Conservation (phyloP, 768 basidiomycete genomes). For the Macrolepiota dolichaula region DNA sequence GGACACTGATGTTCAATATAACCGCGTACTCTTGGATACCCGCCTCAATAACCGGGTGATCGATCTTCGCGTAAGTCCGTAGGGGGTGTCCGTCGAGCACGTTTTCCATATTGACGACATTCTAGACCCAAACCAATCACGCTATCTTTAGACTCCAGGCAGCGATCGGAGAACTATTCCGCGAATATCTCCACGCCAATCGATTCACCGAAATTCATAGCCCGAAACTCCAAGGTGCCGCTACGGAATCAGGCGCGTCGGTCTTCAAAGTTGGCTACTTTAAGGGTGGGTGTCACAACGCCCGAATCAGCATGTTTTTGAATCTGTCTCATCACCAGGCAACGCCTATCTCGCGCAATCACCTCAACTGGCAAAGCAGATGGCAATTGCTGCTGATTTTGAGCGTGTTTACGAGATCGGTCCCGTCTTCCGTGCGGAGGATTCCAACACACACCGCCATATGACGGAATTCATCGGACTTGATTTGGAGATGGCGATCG, state of each 20-base stretch:
- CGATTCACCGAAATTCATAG: constrained; percentile 96
- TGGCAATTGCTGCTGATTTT: constrained; percentile 98
- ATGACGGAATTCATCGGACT: constrained; percentile 98
- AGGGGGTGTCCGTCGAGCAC: not conserved
- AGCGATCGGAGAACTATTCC: constrained; percentile 86
- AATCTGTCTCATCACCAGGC: constrained; percentile 40
- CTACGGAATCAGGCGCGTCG: constrained; percentile 94
- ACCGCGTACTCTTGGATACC: constrained; percentile 86
- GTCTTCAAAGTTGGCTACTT: constrained; percentile 99
- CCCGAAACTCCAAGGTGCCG: constrained; percentile 94
- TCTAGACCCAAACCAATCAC: constrained; percentile 90
- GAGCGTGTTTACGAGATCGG: constrained; percentile 98
- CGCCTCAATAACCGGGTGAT: constrained; percentile 92
- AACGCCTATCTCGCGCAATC: constrained; percentile 93
- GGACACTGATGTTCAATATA: constrained; percentile 56
- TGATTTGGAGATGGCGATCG: constrained; percentile 98
- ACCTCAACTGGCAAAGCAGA: constrained; percentile 97
- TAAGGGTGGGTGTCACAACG: constrained; percentile 60
- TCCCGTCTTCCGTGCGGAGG: constrained; percentile 95
- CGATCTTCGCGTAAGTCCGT: constrained; percentile 76
- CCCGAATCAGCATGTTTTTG: not conserved
- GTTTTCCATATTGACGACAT: constrained; percentile 5
- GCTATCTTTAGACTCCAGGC: constrained; percentile 92
- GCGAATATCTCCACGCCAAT: constrained; percentile 67
- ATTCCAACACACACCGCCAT: constrained; percentile 96